Evolutionary conservation across 345 rosid genomes (phyloP), one percentile per base, ranked within the genome.

Genomic region (Citrus glauca): DNA sequence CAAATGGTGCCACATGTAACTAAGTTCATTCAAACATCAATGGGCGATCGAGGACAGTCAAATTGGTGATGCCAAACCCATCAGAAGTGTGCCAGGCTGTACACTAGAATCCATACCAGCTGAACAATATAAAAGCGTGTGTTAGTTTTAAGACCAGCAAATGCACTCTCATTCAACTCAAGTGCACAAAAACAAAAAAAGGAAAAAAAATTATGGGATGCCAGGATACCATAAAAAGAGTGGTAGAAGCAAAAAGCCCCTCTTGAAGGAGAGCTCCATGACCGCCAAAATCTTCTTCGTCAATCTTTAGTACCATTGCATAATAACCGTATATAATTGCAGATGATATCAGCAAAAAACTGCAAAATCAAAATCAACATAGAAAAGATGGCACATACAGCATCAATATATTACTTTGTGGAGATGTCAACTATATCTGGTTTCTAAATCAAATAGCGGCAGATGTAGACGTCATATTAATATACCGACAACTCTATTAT

Each of bases 221-320:
- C 73, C 45, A 74, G 40, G 60, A 16, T 86, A 94, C 99, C 99
- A 96, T 87, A 81, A 94, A 96, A 73, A 95, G 93, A 73, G 97
- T 92, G 66, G 92, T 62, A 0, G 99, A 95, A 1, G 98, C 99
- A 77, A 91, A 92, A 69, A 96, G 91, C 22, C 99, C 98, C 84
- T 96, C 95, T 85, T 94, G 99, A 77, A 95, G 98, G 59, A 95
- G 94, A 27, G 93, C 87, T 79, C 90, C 93, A 59, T 96, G 99
- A 67, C 99, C 98, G 10, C 99, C 99, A 72, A 86, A 92, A 32
- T 94, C 97, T 85, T 94, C 98, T 87, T 96, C 99, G 48, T 92
- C 98, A 27, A 96, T 70, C 90, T 92, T 94, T 74, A 94, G 85
- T 75, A 94, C 83, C 92, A 94, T 79, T 5, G 91, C 91, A 67